Percentiles rank a stretch among this genome's conserved stretches.
These are phyloP conservation scores for Groenewaldozyma salmanticensis DNA, from an alignment of 805 yeast genomes.

Conservation along the genomic window DNA sequence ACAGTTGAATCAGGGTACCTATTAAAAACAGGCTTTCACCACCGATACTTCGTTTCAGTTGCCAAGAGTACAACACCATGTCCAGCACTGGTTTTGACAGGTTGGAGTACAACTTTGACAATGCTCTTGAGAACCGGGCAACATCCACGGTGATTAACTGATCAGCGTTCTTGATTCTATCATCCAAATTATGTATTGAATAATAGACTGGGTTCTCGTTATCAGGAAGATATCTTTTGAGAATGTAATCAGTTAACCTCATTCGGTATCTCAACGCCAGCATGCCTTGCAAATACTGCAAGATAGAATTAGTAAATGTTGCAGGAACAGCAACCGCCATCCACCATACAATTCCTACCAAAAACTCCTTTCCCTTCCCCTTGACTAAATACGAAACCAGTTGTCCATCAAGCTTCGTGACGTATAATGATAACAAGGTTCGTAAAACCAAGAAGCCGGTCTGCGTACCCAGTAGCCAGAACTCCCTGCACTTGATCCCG, in stretches of 20 bases:
- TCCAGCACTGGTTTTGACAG: conserved; percentile 76
- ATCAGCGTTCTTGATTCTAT: conserved; percentile 60
- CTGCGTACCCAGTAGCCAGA: conserved; percentile 39
- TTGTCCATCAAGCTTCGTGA: conserved; percentile 79
- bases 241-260: conserved; percentile 52
- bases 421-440: conserved; percentile 67
- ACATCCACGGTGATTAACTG: conserved; percentile 78
- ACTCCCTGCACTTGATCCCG: conserved; percentile 21
- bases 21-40: conserved; percentile 64
- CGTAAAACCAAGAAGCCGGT: conserved; percentile 51
- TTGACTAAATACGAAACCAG: conserved; percentile 74
- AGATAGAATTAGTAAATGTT: conserved; percentile 61
- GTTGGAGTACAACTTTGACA: conserved; percentile 72
- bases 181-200: conserved; percentile 54
- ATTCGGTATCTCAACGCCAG: conserved; percentile 40
- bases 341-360: conserved; percentile 62
- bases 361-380: conserved; percentile 54
- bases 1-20: conserved; percentile 71
- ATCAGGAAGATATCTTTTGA: conserved; percentile 65
- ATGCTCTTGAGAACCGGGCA: conserved; percentile 58
- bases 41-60: conserved; percentile 44
- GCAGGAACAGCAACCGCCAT: conserved; percentile 82
- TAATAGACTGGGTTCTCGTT: conserved; percentile 58
- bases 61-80: conserved; percentile 68
- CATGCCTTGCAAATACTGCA: conserved; percentile 33